Base-by-base conservation (phyloP, 2,329 filamentous ascomycete species). In the Microdochium paspali region DNA sequence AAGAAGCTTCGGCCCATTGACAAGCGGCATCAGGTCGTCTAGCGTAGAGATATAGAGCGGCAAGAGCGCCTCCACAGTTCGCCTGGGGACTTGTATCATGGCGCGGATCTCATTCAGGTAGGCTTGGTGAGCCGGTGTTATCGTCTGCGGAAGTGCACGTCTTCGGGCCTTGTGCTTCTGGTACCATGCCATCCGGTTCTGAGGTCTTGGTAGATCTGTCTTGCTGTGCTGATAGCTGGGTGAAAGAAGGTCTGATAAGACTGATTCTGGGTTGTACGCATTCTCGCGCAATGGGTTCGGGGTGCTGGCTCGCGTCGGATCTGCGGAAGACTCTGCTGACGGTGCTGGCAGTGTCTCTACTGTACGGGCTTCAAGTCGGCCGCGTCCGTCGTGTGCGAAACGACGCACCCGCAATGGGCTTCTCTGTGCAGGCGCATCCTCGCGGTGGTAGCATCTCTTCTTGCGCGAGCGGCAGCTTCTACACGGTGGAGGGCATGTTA, bases 231-330 rank as follows among this genome's bases (percentile, higher is more conserved):
- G 49, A 3, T 13, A 20, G n/a, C 21, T 40, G 13, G 2, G 44
- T 12, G 10, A 23, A 20, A 18, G 45, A 1, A 56, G 45, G 10
- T 54, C 50, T 28, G 43, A 48, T 18, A 56, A 30, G 3, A 56
- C 50, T 5, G 51, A 51, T 28, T 56, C 51, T 4, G 54, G 54
- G 18, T 54, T 56, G 44, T 56, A 56, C 15, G 48, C 47, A 44
- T n/a, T n/a, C n/a, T n/a, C n/a, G n/a, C n/a, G n/a, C n/a, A n/a
- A 28, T 28, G 26, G 26, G 13, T 28, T 7, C 26, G 26, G 26
- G 7, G 26, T 28, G 26, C 26, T 28, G 26, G 7, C 26, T 28
- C 13, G 26, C 26, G 26, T 28, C 13, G 13, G 7, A 28, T 28
- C 26, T 13, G 26, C 26, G 26, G 26, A 28, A 28, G 7, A 28